Evolutionary conservation across 164 flowering plant species (phyloP), one percentile per base, ranked within the genome.

Genomic region (Aristolochia californica): DNA sequence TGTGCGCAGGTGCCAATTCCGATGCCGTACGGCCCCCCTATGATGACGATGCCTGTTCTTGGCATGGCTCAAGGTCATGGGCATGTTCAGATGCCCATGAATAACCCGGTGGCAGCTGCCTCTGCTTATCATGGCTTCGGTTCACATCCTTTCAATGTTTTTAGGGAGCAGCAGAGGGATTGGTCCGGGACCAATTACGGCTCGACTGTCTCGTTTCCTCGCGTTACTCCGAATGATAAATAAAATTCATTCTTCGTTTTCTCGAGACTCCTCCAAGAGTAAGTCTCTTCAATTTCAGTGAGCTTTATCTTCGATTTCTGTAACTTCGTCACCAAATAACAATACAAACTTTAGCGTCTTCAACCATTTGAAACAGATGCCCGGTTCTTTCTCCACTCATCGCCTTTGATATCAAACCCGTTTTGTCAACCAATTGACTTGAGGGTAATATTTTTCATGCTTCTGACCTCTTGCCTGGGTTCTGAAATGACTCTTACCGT

Each of bases 41-140:
- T 72, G 60, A 25, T 71, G 64, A 69, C 73, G 0, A 66, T 72
- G 70, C 75, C 71, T 2, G 65, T 72, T 68, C 66, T 75, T 62
- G 74, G 74, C 16, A 22, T 64, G 62, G 56, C 62, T 0, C 70
- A 62, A 45, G 80, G 75, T 23, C 74, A 73, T 26, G 77, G 75
- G 2, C 76, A 74, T 30, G 67, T 77, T 74, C 48, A 55, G 4
- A 72, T 72, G 78, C 67, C 66, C 2, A 60, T 27, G 2, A 65
- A 52, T 45, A 44, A 59, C 48, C 59, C 56, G 5, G 52, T 43
- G 9, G 56, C 57, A 16, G 64, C 45, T 17, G 50, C 59, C 43
- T 48, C 58, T 25, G 44, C 57, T 2, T 68, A 61, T 61, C 68
- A 64, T 50, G 66, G 68, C 26, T 68, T 64, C 22, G 66, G 64